Evolutionary conservation across 192 early-diverging fungal genomes (phyloP), one percentile per base, ranked within the genome.

Genomic region (Coemansia sp.): DNA sequence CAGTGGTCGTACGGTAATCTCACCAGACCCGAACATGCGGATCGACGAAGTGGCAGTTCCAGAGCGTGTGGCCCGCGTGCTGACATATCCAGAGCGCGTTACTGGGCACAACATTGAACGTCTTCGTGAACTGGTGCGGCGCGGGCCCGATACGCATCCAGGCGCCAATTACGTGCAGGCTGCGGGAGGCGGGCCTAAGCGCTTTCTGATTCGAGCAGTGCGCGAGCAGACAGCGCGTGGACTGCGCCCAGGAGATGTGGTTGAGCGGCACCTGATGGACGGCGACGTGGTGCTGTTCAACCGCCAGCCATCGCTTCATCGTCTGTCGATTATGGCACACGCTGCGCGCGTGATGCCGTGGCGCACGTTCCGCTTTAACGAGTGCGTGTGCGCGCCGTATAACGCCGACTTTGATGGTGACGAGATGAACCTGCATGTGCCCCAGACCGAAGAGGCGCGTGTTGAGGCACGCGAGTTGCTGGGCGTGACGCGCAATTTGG

Each of bases 341-440:
- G 93, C 89, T 76, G 94, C 85, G 31, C 82, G 84, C 56, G 86
- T 98, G 26, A 89, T 91, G 69, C 98, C 96, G 4, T 96, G 95
- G 94, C 82, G 95, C 66, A 99, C 98, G 7, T 94, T 98, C 85
- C 90, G 96, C 54, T 97, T 99, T 86, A 99, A 99, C 80, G 95
- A 98, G 72, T 99, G 95, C 86, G 96, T 97, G n/a, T 98, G 96
- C 76, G 90, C 92, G 16, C 98, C 96, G 28, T 99, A 98, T 71
- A 99, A 99, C 75, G 98, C 98, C 34, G 98, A 98, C 87, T 98
- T 98, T 67, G 98, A 99, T 64, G 98, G 98, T 65, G 98, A 99
- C 74, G 98, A 99, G 76, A 99, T 99, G 98, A 99, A 99, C 70
- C 80, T 99, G 74, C 98, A 99, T 78, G 88, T 98, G 4, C 98